Conservation (phyloP, 441 rosid species). For the Pelargonium citronellum region DNA sequence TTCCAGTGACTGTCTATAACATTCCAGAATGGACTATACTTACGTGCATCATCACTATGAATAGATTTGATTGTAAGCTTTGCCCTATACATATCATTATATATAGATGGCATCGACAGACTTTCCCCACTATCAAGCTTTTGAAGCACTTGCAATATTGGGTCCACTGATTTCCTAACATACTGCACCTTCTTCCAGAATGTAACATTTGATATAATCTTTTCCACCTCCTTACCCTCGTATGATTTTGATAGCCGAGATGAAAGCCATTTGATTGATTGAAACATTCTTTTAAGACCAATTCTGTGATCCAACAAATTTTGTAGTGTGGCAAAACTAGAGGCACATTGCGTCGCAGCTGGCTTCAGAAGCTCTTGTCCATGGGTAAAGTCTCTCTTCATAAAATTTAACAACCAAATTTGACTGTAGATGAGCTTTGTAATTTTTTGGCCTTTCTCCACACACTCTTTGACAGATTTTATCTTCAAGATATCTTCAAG, state of each 20-base stretch:
- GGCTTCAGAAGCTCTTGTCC: constrained; percentile 81
- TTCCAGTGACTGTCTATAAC: constrained; percentile 72
- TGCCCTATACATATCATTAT: constrained; percentile 61
- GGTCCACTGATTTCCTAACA: constrained; percentile 66
- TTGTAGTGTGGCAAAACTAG: constrained; percentile 58
- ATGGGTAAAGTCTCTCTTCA: constrained; percentile 71
- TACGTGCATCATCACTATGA: constrained; percentile 64
- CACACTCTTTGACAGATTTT: constrained; percentile 65
- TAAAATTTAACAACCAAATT: constrained; percentile 55
- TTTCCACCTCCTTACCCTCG: constrained; percentile 76
- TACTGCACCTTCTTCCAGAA: constrained; percentile 88
- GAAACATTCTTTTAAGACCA: constrained; percentile 69
- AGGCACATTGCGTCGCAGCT: constrained; percentile 45
- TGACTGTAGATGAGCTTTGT: constrained; percentile 68
- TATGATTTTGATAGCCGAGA: constrained; percentile 51
- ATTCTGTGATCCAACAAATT: constrained; percentile 62
- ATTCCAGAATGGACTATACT: constrained; percentile 71
- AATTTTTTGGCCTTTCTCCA: constrained; percentile 63
- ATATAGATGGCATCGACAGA: constrained; percentile 55
- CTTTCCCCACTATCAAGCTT: constrained; percentile 50
- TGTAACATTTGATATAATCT: constrained; percentile 48
- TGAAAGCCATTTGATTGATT: constrained; percentile 69
- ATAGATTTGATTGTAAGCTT: constrained; percentile 60
- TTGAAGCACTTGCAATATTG: constrained; percentile 59
- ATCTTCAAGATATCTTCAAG: constrained; percentile 69